Base-by-base conservation (phyloP, 805 yeast species). In the Spencermartinsiella europaea region DNA sequence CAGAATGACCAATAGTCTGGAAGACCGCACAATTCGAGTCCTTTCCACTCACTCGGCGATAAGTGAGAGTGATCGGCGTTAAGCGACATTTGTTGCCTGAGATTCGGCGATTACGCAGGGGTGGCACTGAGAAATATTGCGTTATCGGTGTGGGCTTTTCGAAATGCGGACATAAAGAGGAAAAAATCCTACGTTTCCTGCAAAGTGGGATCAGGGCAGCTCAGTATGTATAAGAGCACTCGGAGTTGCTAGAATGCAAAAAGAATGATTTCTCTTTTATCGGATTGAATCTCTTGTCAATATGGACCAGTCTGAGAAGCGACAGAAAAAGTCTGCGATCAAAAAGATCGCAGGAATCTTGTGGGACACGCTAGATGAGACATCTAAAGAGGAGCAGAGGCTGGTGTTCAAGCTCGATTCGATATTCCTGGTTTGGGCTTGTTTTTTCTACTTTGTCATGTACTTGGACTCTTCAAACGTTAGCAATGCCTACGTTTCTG, bases 391-490 rank as follows among this genome's bases (percentile, higher is more conserved):
- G 2, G 76, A 72, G 48, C 59, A 66, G 27, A 43, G 35, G 16
- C 68, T 68, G 40, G 48, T 68, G 33, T 31, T 61, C 42, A 69
- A 69, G 44, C 57, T 69, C 20, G 73, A 69, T 51, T 59, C 62
- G 40, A 71, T 72, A 50, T 55, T 73, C 31, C 52, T 73, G 36
- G 60, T 66, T 21, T 71, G 74, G 2, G 61, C 73, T 0, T 68
- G 71, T 65, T 54, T 69, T 41, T 77, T 76, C 1, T 73, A 73
- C 73, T 74, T 72, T 53, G 67, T 71, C 52, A 50, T 42, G 50
- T 53, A 46, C 33, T 45, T 53, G 41, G 73, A 71, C 53, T 69
- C 63, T 44, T 62, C 72, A 25, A 71, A 70, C 50, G 55, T 71
- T 38, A 62, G 66, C 44, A 72, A 71, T 45, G 77, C 75, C 8